Conservation (phyloP, 2,329 filamentous ascomycete species). For the Cladophialophora psammophila region DNA sequence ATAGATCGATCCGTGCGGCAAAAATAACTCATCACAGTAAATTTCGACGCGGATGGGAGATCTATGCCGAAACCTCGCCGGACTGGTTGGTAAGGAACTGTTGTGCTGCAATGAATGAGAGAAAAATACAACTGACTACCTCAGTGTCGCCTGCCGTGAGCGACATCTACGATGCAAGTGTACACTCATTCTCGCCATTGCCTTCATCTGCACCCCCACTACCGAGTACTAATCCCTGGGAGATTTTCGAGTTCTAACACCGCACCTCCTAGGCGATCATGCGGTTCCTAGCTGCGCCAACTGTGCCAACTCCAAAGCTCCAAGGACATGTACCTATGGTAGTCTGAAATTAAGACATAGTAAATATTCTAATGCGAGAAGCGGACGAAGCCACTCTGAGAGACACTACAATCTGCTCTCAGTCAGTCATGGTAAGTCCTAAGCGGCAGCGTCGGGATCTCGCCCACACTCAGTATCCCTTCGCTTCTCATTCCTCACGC, state of each 20-base stretch:
- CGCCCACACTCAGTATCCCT: too few relatives aligned
- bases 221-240: too few relatives aligned
- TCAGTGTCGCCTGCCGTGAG: constrained; percentile 8
- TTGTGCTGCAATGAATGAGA: too few relatives aligned
- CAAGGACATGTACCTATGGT: constrained; percentile 4
- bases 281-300: constrained; percentile 3
- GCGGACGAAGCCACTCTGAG: too few relatives aligned
- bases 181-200: not conserved
- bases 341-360: constrained; percentile 1
- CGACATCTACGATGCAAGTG: constrained; percentile 13
- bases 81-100: constrained; percentile 4
- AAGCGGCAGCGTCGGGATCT: too few relatives aligned
- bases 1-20: not conserved
- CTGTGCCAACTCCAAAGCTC: not conserved
- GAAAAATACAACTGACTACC: not conserved
- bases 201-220: not conserved
- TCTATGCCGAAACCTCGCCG: not conserved
- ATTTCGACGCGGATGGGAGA: not conserved
- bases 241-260: too few relatives aligned
- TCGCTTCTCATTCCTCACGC: too few relatives aligned
- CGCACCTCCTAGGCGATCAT: not conserved
- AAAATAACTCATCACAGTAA: not conserved
- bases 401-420: too few relatives aligned
- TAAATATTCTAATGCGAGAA: not conserved
- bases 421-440: too few relatives aligned